Evolutionary conservation across 2,329 filamentous ascomycete species (phyloP), one percentile per base, ranked within the genome.

Genomic region (Sclerotinia borealis): DNA sequence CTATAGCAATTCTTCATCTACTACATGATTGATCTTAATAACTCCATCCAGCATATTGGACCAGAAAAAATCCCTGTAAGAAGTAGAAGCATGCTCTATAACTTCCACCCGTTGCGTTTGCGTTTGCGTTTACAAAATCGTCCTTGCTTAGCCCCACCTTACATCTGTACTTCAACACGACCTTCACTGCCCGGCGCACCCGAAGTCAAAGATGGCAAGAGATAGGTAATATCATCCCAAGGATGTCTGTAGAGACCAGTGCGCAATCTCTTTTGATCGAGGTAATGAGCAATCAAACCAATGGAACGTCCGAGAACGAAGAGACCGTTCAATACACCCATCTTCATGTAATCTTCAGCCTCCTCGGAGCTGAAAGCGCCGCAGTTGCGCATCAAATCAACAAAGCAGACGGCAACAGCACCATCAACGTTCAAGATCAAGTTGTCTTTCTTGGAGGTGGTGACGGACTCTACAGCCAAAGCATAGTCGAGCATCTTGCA

Each of bases 401-500:
- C 93, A 76, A 99, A 99, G 89, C 93, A 97, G 77, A 99, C 95
- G 71, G 95, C 95, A 75, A 99, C 90, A 78, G 92, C 96, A 74
- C 95, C 95, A 76, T 98, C 95, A 65, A 99, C 95, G 84, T 99
- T 99, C 75, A 99, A 88, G 74, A 99, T 99, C 72, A 99, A 87
- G 85, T 98, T 99, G 83, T 99, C 95, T 86, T 99, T 99, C 91
- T 99, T 99, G 70, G 92, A 97, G 58, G 95, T 99, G 63, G 95
- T 99, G 69, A 99, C 95, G 13, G 90, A 91, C 86, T 99, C 95
- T 71, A 99, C 95, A 52, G 95, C 95, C 75, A 99, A 87, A 71
- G 95, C 95, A 79, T 97, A 99, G 83, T 99, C 95, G 77, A 99
- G 92, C 76, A 98, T 88, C 86, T 98, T 98, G 85, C 91, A 92